Evolutionary conservation across 306 rosid genomes (phyloP).

Genomic region (Malus domestica): ASM211411v1 NC_041802.1:28712501-28713000

Average conservation of each 20-base stretch:
- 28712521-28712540: not conserved
- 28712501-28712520: no score
- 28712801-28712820: constrained; percentile 90
- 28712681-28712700: not conserved
- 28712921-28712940: constrained; percentile 38
- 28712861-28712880: constrained; percentile 94
- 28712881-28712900: constrained; percentile 91
- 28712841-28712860: constrained; percentile 91
- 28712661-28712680: not conserved
- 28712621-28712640: not conserved
- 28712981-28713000: not conserved
- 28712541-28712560: not conserved
- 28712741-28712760: not conserved
- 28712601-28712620: not conserved
- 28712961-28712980: not conserved
- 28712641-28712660: not conserved
- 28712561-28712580: not conserved
- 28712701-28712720: not conserved
- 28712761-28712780: constrained; percentile 9
- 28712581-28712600: not conserved
- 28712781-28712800: constrained; percentile 33
- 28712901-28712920: constrained; percentile 97
- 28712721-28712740: not conserved
- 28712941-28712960: not conserved
- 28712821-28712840: constrained; percentile 94